Evolutionary conservation across 148 eudicot species (phyloP).

Genomic region (Beta vulgaris): DNA sequence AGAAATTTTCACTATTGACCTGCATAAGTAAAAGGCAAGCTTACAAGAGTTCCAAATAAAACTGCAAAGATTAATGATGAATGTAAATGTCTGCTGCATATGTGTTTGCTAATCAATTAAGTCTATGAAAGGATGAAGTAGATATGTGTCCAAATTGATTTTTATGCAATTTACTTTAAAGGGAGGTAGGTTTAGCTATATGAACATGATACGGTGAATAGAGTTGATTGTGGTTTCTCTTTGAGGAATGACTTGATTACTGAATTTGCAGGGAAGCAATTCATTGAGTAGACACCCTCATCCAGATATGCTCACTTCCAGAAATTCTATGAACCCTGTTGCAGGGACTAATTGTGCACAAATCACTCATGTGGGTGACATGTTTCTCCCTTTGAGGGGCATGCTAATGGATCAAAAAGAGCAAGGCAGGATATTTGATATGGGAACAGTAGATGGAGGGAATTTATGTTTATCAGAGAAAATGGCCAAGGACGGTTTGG

Average conservation of each 20-base stretch:
- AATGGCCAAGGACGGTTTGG: conserved; percentile 37
- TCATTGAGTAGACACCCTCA: conserved; percentile 32
- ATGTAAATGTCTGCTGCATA: background rate
- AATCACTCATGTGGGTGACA: conserved; percentile 21
- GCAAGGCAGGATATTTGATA: conserved; percentile 25
- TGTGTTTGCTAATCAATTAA: background rate
- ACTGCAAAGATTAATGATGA: background rate
- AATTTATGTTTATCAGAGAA: conserved; percentile 22
- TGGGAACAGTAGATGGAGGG: conserved; percentile 27
- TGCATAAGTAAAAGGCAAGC: no score
- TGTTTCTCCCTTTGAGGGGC: conserved; percentile 25
- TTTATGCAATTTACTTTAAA: background rate
- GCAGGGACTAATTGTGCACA: conserved; percentile 25
- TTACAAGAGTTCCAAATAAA: background rate
- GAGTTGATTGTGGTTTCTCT: no score
- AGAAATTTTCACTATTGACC: no score
- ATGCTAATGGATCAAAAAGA: conserved; percentile 32
- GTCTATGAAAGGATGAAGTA: background rate
- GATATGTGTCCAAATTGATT: background rate
- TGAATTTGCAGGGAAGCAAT: conserved; percentile 37
- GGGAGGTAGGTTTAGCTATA: background rate
- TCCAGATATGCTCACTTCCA: conserved; percentile 27
- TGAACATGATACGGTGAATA: background rate
- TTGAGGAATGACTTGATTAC: background rate
- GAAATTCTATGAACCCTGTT: conserved; percentile 30